phyloP scores from a whole-genome alignment of 2,329 filamentous ascomycete genomes.

The Beauveria sp. region DNA sequence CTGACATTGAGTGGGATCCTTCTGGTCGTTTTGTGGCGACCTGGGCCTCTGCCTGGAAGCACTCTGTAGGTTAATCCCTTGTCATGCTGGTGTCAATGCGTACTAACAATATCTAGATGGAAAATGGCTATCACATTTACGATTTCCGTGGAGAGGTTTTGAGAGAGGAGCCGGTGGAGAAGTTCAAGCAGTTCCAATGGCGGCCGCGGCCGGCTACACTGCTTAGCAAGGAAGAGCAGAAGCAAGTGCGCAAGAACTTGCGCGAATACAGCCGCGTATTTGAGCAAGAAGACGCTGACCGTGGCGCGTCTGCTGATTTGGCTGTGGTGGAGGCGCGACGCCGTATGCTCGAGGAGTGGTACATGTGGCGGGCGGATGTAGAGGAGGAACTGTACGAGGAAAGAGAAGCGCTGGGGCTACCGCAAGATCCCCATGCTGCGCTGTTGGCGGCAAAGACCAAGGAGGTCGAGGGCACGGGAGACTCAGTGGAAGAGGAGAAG shows the following conservation, averaged over 20 bases:
- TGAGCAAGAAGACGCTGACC: conserved; percentile 89
- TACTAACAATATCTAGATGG: conserved; percentile 59
- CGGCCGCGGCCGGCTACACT: conserved; percentile 86
- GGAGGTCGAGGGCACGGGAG: conserved; percentile 43
- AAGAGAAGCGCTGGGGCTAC: conserved; percentile 57
- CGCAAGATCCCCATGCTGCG: conserved; percentile 55
- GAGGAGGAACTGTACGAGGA: conserved; percentile 67
- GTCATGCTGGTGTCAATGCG: neutral
- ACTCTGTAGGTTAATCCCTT: conserved; percentile 58
- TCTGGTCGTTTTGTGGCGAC: conserved; percentile 91
- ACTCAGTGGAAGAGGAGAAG: conserved; percentile 52
- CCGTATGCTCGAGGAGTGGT: conserved; percentile 79
- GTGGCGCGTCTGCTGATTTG: conserved; percentile 86
- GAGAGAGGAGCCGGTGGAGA: conserved; percentile 85
- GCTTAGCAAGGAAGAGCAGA: conserved; percentile 93
- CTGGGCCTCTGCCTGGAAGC: conserved; percentile 92
- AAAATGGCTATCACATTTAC: conserved; percentile 98
- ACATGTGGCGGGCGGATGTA: conserved; percentile 69
- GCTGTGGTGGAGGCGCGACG: conserved; percentile 86
- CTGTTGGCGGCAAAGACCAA: conserved; percentile 50
- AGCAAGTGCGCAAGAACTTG: conserved; percentile 95
- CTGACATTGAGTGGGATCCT: conserved; percentile 96
- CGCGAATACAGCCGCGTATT: conserved; percentile 93
- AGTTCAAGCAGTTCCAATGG: conserved; percentile 98
- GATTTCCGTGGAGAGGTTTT: conserved; percentile 88